These are phyloP conservation scores for Citrus sinensis DNA, from an alignment of 345 rosid species.

Conservation along the genomic window DNA sequence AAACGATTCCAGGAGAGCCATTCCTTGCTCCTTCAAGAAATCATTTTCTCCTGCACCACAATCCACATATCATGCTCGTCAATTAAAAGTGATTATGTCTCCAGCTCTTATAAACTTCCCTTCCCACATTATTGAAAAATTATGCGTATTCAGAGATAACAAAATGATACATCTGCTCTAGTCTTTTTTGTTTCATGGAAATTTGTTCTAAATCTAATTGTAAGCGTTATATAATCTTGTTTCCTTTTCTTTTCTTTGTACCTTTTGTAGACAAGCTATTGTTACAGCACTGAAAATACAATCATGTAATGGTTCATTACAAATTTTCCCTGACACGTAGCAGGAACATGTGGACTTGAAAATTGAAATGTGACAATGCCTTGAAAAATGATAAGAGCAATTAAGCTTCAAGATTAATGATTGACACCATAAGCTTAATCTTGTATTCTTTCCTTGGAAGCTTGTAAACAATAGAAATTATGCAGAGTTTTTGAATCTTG, in stretches of 20 bases:
- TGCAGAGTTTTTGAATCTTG: background rate
- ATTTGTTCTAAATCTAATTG: background rate
- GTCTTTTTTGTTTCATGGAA: background rate
- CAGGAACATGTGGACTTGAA: too few species aligned
- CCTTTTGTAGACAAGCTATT: too few species aligned
- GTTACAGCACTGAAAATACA: background rate
- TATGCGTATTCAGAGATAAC: background rate
- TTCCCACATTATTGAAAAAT: background rate
- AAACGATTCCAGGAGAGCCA: constrained; percentile 33
- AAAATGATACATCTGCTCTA: background rate
- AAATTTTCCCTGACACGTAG: too few species aligned
- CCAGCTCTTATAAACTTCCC: background rate
- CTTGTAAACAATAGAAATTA: background rate
- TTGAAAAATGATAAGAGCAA: background rate
- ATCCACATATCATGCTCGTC: background rate
- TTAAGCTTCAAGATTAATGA: background rate
- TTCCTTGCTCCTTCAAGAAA: constrained; percentile 36
- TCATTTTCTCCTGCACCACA: constrained; percentile 45
- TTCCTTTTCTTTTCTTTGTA: too few species aligned
- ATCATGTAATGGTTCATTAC: background rate
- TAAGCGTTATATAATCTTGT: too few species aligned
- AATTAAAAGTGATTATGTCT: background rate
- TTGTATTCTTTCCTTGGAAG: background rate
- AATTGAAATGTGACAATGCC: background rate
- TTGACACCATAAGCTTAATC: background rate